Evolutionary conservation across 768 basidiomycete genomes (phyloP).

Genomic region (Pholiota microspora): DNA sequence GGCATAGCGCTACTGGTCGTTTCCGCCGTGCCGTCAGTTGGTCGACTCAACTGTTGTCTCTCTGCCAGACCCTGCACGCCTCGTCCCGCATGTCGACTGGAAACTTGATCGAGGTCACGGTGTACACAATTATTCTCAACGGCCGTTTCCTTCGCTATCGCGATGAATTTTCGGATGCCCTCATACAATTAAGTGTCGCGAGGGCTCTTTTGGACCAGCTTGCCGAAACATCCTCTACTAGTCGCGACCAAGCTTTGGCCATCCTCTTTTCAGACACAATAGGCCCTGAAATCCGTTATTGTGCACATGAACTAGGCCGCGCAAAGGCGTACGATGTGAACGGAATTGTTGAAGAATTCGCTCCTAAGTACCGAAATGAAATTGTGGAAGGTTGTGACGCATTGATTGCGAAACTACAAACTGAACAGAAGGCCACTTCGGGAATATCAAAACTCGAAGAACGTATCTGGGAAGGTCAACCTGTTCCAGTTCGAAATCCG

Average conservation of each 20-base stretch:
- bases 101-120: constrained; percentile 64
- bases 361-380: constrained; percentile 51
- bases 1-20: constrained; percentile 74
- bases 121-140: constrained; percentile 78
- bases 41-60: constrained; percentile 74
- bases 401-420: constrained; percentile 49
- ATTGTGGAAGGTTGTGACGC: constrained; percentile 64
- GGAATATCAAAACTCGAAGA: constrained; percentile 55
- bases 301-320: constrained; percentile 84
- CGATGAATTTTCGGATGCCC: constrained; percentile 71
- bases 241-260: constrained; percentile 85
- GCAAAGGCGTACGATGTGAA: constrained; percentile 81
- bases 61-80: constrained; percentile 62
- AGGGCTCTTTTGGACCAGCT: constrained; percentile 69
- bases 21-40: constrained; percentile 79
- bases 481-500: constrained; percentile 83
- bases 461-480: constrained; percentile 78
- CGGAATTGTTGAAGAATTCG: constrained; percentile 64
- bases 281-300: constrained; percentile 88
- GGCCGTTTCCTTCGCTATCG: constrained; percentile 81
- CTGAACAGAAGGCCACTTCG: constrained; percentile 36
- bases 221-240: constrained; percentile 59
- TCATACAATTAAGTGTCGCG: constrained; percentile 80
- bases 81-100: constrained; percentile 51
- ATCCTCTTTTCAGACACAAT: constrained; percentile 83